phyloP scores from a whole-genome alignment of 2,329 filamentous ascomycete species.

The Chalaropsis ovoidea region DNA sequence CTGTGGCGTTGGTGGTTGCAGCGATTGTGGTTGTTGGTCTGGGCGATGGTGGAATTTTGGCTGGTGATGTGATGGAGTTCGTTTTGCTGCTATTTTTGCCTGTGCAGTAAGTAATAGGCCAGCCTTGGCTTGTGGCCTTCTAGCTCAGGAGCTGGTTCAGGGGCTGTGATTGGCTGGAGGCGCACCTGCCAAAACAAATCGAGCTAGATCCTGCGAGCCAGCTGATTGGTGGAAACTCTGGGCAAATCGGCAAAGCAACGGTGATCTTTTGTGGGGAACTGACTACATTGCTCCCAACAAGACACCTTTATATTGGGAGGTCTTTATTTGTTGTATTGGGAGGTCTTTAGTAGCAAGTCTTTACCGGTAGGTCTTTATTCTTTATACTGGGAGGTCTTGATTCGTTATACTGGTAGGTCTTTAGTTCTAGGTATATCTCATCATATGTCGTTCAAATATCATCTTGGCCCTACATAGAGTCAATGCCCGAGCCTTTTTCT shows the following conservation, averaged over 20 bases:
- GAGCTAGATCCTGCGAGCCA: background rate
- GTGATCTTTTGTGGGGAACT: background rate
- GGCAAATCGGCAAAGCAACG: background rate
- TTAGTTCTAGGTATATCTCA: too few relatives aligned
- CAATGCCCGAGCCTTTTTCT: background rate
- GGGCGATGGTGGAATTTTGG: background rate
- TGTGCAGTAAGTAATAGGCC: background rate
- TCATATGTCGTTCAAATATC: background rate
- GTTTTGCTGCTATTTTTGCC: background rate
- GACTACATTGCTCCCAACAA: too few relatives aligned
- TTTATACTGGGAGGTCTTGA: background rate
- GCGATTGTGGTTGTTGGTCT: background rate
- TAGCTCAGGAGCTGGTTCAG: conserved; percentile 6
- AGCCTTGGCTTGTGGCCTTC: background rate
- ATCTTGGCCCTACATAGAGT: too few relatives aligned
- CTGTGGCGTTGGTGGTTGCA: background rate
- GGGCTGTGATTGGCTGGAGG: conserved; percentile 23
- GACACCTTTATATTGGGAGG: background rate
- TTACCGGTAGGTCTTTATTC: too few relatives aligned
- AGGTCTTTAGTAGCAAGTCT: too few relatives aligned
- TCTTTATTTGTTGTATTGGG: background rate
- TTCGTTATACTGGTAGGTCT: background rate
- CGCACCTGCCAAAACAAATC: conserved; percentile 18
- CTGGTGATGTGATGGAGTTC: background rate
- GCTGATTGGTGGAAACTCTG: conserved; percentile 2